A percentile compares a stretch with the other conserved stretches of the same genome.
Evolutionary conservation across 2,329 filamentous ascomycete genomes (phyloP).

Genomic region (Neophaeococcomyces mojaviensis): DNA sequence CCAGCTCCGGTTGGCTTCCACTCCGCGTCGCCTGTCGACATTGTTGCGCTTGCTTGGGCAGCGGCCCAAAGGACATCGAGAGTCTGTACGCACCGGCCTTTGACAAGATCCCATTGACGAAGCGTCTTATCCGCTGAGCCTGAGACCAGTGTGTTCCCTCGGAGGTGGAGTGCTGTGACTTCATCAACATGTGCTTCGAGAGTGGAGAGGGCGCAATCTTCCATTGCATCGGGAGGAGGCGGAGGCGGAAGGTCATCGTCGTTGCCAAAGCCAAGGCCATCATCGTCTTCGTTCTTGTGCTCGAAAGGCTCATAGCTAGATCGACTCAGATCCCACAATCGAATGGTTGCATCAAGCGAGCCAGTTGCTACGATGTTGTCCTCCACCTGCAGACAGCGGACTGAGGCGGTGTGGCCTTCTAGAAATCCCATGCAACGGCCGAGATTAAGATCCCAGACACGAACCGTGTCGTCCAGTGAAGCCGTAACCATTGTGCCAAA

Average conservation of each 20-base stretch:
- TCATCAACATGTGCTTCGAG: constrained; percentile 87
- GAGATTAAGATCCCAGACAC: constrained; percentile 93
- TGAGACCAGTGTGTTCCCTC: constrained; percentile 81
- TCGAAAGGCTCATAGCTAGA: constrained; percentile 72
- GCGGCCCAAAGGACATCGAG: constrained; percentile 97
- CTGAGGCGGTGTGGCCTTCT: constrained; percentile 91
- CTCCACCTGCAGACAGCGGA: constrained; percentile 84
- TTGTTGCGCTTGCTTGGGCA: constrained; percentile 65
- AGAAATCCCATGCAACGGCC: constrained; percentile 85
- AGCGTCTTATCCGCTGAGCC: constrained; percentile 96
- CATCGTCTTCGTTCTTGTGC: constrained; percentile 43
- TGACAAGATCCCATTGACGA: constrained; percentile 94
- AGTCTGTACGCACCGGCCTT: constrained; percentile 94
- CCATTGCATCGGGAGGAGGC: constrained; percentile 65
- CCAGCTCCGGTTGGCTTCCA: constrained; percentile 62
- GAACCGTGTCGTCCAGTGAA: constrained; percentile 83
- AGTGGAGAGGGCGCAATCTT: constrained; percentile 80
- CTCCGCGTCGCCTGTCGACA: constrained; percentile 34
- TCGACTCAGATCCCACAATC: constrained; percentile 87
- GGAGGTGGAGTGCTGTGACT: constrained; percentile 88
- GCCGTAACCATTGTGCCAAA: constrained; percentile 93
- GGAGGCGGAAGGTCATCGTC: constrained; percentile 64
- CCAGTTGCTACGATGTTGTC: constrained; percentile 94
- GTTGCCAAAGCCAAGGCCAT: constrained; percentile 66
- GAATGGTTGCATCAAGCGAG: constrained; percentile 88